Conservation (phyloP, 805 yeast genomes). For the Schwanniomyces yamadae region DNA sequence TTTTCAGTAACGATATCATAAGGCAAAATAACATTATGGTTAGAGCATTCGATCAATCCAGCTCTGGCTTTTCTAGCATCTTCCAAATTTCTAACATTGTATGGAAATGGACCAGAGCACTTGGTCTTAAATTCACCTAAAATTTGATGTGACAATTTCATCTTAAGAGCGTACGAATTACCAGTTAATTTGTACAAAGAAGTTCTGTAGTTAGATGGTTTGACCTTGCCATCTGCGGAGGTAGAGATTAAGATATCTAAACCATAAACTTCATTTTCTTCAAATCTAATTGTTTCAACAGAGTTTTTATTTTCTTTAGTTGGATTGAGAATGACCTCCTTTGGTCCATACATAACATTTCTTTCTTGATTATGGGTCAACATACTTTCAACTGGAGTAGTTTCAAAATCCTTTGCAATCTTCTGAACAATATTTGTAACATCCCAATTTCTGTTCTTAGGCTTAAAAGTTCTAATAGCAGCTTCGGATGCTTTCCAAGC, state of each 20-base stretch:
- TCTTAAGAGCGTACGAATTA: slow-evolving; percentile 62
- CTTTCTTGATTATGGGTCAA: slow-evolving; percentile 68
- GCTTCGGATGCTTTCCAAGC: slow-evolving; percentile 81
- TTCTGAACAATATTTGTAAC: slow-evolving; percentile 64
- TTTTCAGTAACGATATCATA: slow-evolving; percentile 69
- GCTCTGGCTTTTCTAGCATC: slow-evolving; percentile 72
- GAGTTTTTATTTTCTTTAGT: slow-evolving; percentile 61
- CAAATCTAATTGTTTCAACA: slow-evolving; percentile 64
- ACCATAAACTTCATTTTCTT: slow-evolving; percentile 76
- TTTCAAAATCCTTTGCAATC: slow-evolving; percentile 59
- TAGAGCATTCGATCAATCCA: slow-evolving; percentile 70
- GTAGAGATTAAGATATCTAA: slow-evolving; percentile 68
- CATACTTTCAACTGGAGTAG: slow-evolving; percentile 72
- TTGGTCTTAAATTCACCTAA: slow-evolving; percentile 67
- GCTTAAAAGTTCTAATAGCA: slow-evolving; percentile 64
- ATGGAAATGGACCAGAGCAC: slow-evolving; percentile 63
- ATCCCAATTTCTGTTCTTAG: slow-evolving; percentile 72
- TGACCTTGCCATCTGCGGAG: slow-evolving; percentile 65
- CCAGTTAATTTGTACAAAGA: slow-evolving; percentile 73
- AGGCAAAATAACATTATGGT: slow-evolving; percentile 64
- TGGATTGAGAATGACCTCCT: slow-evolving; percentile 76
- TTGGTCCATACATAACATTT: slow-evolving; percentile 68
- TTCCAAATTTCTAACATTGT: slow-evolving; percentile 60
- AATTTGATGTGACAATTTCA: slow-evolving; percentile 66
- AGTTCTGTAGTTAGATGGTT: slow-evolving; percentile 57